phyloP scores from a whole-genome alignment of 163 green algal genomes.

The Smithsoniella earleae region DNA sequence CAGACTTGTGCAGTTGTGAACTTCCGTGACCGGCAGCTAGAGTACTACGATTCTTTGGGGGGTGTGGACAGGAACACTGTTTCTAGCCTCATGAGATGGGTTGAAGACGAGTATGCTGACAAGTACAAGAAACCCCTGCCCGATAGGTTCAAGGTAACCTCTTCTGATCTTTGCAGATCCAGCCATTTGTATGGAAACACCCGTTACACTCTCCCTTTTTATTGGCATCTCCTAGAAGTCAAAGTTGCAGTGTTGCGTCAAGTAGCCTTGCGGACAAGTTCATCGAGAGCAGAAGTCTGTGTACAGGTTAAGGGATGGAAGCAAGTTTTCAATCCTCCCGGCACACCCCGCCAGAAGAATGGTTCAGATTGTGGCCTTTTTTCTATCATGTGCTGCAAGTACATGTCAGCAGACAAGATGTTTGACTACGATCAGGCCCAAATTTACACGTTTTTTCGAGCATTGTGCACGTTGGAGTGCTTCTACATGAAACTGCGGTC shows the following conservation, averaged over 20 bases:
- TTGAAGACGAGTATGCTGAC: conserved; percentile 4
- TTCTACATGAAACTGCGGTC: neutral
- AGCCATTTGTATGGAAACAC: neutral
- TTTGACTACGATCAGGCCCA: conserved; percentile 26
- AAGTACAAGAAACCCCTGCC: neutral
- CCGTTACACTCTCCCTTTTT: neutral
- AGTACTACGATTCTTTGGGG: conserved; percentile 29
- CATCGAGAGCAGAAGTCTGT: neutral
- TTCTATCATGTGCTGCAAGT: conserved; percentile 26
- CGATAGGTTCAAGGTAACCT: neutral
- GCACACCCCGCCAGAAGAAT: conserved; percentile 11
- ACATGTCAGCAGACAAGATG: neutral
- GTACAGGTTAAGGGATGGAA: neutral
- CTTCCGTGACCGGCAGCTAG: conserved; percentile 6
- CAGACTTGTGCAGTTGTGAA: conserved; percentile 29
- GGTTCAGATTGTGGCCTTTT: conserved; percentile 17
- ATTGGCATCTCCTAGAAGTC: no score
- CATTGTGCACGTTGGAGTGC: conserved; percentile 16
- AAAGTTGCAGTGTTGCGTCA: no score
- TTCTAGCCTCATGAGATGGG: conserved; percentile 3
- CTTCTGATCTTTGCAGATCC: conserved; percentile 11
- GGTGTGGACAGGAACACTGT: conserved; percentile 8
- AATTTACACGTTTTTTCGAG: neutral
- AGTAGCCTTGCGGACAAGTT: neutral
- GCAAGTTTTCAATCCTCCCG: neutral